A percentile compares a stretch with the other conserved stretches of the same genome.
phyloP scores from a whole-genome alignment of 164 flowering plant genomes.

The Chimonanthus praecox region DNA sequence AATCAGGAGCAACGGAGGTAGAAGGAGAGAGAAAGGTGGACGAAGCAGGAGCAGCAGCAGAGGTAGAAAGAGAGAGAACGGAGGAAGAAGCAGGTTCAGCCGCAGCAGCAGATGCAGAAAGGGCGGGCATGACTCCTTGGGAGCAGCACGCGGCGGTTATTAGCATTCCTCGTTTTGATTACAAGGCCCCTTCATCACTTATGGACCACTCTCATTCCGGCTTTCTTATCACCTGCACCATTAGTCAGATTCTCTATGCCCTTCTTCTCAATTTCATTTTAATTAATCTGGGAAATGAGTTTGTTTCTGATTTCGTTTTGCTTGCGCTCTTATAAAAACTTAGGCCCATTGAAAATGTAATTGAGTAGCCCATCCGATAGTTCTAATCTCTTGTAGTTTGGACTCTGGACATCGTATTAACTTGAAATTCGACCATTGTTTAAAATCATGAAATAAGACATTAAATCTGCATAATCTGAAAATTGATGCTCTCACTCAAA shows the following conservation, averaged over 20 bases:
- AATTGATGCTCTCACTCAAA: too few relatives aligned
- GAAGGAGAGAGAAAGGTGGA: neutral
- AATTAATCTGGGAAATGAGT: neutral
- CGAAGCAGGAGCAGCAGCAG: conserved; percentile 1
- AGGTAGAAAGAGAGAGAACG: conserved; percentile 1
- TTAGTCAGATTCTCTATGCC: conserved; percentile 35
- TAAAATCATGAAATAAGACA: too few relatives aligned
- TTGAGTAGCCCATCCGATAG: too few relatives aligned
- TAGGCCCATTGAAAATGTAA: too few relatives aligned
- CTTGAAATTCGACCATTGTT: too few relatives aligned
- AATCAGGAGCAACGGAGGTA: neutral
- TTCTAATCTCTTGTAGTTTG: too few relatives aligned
- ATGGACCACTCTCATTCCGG: conserved; percentile 64
- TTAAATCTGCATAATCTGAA: too few relatives aligned
- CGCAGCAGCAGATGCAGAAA: conserved; percentile 11
- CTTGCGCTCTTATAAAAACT: neutral
- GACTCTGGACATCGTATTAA: too few relatives aligned
- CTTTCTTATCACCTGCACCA: conserved; percentile 83
- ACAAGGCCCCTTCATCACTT: conserved; percentile 79
- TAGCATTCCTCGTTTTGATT: conserved; percentile 82
- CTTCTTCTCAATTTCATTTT: neutral
- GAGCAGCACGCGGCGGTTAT: conserved; percentile 78
- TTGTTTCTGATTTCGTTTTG: neutral
- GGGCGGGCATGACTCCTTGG: conserved; percentile 57
- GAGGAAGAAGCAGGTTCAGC: conserved; percentile 5